Base-by-base conservation (phyloP, 768 basidiomycete species). In the Serendipita sp. region DNA sequence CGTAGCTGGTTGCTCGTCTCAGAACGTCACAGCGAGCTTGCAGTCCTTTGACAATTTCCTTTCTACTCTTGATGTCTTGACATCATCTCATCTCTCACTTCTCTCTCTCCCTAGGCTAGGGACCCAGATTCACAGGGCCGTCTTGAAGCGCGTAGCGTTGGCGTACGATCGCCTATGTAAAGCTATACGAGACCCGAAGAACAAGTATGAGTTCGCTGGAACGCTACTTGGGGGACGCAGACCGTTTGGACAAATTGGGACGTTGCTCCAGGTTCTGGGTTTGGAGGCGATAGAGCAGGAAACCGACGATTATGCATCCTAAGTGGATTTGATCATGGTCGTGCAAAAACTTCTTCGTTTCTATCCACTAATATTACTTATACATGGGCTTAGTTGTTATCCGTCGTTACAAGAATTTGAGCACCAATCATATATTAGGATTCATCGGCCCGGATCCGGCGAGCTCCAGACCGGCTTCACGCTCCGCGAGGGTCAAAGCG, bases 151-250 rank as follows among this genome's bases (percentile, higher is more conserved):
- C 11, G 76, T 98, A 66, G 86, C 82, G 1, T 74, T 73, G 35
- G 83, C 85, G 2, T 99, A 98, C 74, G 79, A 76, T 7, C 71
- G 77, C 67, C 75, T 97, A 2, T 93, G 88, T 72, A 85, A 85
- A 52, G 83, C 85, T 64, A 88, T 97, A 15, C 80, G 82, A 70
- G 83, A 81, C 64, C 80, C 84, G 46, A 81, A 82, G 73, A 91
- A 91, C 68, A 80, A 79, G 72, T 99, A 97, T 70, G 93, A 97
- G 75, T 94, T 93, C n/a, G 89, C 85, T 15, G 80, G 84, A 66
- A 93, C 92, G 23, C 72, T 95, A 65, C 74, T 95, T 44, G 88
- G 91, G 13, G 84, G 86, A 67, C 86, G 89, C 75, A 74, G 89
- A 73, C 89, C 89, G 18, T 91, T 91, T 75, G 90, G 89, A 63